These are phyloP conservation scores for Ophiostoma ulmi DNA, from an alignment of 2,329 filamentous ascomycete genomes.

Conservation along the genomic window DNA sequence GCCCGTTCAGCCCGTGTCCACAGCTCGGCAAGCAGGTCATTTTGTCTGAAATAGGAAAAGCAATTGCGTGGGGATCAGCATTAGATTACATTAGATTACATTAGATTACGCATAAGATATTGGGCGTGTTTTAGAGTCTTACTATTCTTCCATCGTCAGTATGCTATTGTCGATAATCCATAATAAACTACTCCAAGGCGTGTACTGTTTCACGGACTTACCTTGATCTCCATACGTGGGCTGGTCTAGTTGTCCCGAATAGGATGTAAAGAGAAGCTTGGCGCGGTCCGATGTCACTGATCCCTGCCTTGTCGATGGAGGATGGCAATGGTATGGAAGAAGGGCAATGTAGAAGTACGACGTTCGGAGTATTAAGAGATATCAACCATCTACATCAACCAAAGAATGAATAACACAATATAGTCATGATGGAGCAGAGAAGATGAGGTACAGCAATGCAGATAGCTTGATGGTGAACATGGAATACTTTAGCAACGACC, in stretches of 20 bases:
- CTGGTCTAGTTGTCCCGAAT: conserved; percentile 16
- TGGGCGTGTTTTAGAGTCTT: too few relatives aligned
- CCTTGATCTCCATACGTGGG: not conserved
- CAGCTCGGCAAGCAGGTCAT: conserved; percentile 2
- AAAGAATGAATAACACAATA: not conserved
- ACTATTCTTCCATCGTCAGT: not conserved
- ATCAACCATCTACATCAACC: not conserved
- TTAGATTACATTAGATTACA: not conserved
- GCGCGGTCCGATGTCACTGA: not conserved
- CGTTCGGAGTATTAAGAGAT: not conserved
- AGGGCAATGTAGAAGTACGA: not conserved
- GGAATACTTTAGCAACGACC: not conserved
- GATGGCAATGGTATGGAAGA: not conserved
- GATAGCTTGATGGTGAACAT: too few relatives aligned
- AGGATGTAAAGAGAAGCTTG: conserved; percentile 1
- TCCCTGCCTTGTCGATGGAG: not conserved
- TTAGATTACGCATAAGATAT: not conserved
- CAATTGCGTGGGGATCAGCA: not conserved
- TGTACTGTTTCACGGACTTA: not conserved
- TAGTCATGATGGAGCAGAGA: not conserved
- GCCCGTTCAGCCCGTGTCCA: not conserved
- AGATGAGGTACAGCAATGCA: not conserved
- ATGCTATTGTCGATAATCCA: not conserved
- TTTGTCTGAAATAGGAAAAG: conserved; percentile 11
- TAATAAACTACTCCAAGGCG: not conserved